Conservation (phyloP, 257 asterid species). For the Petrea volubilis region DNA sequence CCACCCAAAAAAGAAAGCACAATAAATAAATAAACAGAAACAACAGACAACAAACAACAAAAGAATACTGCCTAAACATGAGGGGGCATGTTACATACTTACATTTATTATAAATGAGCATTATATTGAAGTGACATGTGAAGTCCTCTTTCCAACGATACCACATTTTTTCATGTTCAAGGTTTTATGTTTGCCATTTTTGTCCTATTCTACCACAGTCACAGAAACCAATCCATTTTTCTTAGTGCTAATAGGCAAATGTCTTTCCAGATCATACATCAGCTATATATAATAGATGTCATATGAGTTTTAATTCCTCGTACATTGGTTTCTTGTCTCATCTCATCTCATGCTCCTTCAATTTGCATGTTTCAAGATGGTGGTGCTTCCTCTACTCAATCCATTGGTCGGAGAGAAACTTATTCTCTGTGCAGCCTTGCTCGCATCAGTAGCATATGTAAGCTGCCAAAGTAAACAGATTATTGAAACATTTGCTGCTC, state of each 20-base stretch:
- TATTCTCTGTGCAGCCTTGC: slow-evolving; percentile 74
- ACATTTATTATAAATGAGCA: too few species aligned
- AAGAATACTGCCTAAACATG: too few species aligned
- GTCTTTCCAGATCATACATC: neutral
- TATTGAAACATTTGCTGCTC: neutral
- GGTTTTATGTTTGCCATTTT: neutral
- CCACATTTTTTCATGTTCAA: neutral
- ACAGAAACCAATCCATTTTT: neutral
- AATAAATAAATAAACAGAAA: too few species aligned
- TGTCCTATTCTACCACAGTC: neutral
- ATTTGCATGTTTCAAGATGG: slow-evolving; percentile 48
- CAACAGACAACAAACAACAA: too few species aligned
- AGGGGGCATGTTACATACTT: too few species aligned
- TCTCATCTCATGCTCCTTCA: slow-evolving; percentile 16
- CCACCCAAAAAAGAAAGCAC: too few species aligned
- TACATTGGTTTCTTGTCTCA: neutral
- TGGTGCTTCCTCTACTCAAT: slow-evolving; percentile 80
- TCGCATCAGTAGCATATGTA: slow-evolving; percentile 75
- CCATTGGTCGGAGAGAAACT: slow-evolving; percentile 81
- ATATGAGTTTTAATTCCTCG: neutral
- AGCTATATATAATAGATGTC: neutral
- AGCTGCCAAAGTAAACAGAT: slow-evolving; percentile 30
- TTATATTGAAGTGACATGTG: neutral
- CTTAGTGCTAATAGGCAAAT: neutral
- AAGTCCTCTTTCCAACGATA: neutral